A percentile compares a stretch with the other conserved stretches of the same genome.
phyloP scores from a whole-genome alignment of 2,329 filamentous ascomycete genomes.

The Ceratocystis variospora region DNA sequence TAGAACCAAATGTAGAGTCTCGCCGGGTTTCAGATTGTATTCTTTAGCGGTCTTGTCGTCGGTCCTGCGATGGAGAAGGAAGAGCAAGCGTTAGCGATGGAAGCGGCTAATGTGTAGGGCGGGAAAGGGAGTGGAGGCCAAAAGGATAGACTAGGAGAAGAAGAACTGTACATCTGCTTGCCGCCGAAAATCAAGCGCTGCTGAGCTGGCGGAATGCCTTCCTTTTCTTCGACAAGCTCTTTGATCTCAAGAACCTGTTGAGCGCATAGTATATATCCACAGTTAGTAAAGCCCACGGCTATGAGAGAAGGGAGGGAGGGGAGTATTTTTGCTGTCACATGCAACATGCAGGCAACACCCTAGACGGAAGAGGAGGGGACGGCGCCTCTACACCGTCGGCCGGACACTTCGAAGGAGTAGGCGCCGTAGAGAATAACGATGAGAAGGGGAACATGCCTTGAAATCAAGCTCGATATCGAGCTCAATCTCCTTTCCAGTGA shows the following conservation, averaged over 20 bases:
- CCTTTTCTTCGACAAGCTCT: slow-evolving; percentile 97
- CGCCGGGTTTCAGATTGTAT: slow-evolving; percentile 80
- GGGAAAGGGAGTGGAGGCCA: neutral
- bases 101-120: neutral
- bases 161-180: slow-evolving; percentile 76
- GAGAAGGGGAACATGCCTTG: slow-evolving; percentile 49
- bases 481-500: slow-evolving; percentile 98
- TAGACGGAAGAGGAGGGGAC: neutral
- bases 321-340: neutral
- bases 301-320: neutral
- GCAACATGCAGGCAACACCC: neutral
- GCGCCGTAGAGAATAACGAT: neutral
- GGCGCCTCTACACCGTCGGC: neutral
- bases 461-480: slow-evolving; percentile 90
- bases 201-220: slow-evolving; percentile 92
- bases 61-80: slow-evolving; percentile 43
- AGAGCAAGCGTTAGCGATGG: neutral
- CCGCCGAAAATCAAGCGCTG: slow-evolving; percentile 92
- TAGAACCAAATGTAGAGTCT: slow-evolving; percentile 88
- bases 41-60: slow-evolving; percentile 90
- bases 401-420: no score
- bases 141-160: neutral
- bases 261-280: neutral
- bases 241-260: slow-evolving; percentile 83
- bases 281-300: neutral